Evolutionary conservation across 2,329 filamentous ascomycete species (phyloP), one percentile per base, ranked within the genome.

Genomic region (Eurotiales sp.): DNA sequence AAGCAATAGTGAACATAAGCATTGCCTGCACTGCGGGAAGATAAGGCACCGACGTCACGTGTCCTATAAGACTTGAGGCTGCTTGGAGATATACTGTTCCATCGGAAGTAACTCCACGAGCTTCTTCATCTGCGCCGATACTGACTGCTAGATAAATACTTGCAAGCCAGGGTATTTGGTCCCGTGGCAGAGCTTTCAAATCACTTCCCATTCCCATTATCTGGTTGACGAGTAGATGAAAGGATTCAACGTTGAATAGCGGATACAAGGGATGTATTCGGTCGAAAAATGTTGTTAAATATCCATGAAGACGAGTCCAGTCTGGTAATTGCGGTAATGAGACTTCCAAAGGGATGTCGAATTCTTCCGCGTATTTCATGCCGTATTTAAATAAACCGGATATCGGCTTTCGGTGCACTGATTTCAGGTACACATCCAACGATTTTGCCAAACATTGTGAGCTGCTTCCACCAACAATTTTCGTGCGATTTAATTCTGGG

Each of bases 81-180:
- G 46, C 46, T 42, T 50, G 37, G 14, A 50, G 46, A 25, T 43
- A 50, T n/a, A 21, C 12, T 19, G 46, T 50, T 15, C 46, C 46
- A n/a, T 50, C 46, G 19, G 46, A 25, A 34, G 39, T 36, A 17
- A 43, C 11, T 11, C 46, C 21, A 27, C 39, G 37, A 25, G 27
- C 8, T 43, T 50, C 2, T 42, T 50, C 46, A 34, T 50, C 46
- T 19, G 46, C 46, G 19, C 46, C 46, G 2, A 50, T 22, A 25
- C 46, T 50, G 14, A 50, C 5, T 10, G 37, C 46, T 8, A 50
- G 39, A 43, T 50, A 50, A 43, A 42, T 19, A 36, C 27, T 50
- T 34, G 46, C 46, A 36, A 50, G 46, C 39, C 46, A 50, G 11
- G 46, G 46, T 50, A 50, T 50, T 43, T 50, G 46, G 15, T 50